phyloP scores from a whole-genome alignment of 139 green algal genomes.

The Closterium sp. region DNA sequence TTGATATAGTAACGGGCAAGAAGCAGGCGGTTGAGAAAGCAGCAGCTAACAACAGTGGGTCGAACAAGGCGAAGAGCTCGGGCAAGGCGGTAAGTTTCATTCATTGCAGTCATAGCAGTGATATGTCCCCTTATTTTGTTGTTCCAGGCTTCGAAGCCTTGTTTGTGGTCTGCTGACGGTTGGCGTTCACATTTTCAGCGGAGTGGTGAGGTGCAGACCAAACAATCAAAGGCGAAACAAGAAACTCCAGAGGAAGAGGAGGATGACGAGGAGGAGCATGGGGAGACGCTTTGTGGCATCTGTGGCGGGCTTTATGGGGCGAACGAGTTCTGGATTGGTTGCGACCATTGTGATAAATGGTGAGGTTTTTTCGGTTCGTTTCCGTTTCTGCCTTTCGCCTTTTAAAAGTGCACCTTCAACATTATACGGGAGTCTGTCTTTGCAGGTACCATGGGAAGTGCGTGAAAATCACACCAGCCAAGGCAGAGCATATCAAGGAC shows the following conservation, averaged over 20 bases:
- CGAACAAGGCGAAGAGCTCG: slow-evolving; percentile 24
- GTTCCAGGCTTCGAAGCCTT: background rate
- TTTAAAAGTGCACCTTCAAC: background rate
- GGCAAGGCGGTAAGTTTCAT: slow-evolving; percentile 23
- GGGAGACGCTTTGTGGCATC: slow-evolving; percentile 47
- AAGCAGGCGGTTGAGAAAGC: slow-evolving; percentile 10
- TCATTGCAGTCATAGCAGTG: background rate
- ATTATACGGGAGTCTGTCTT: background rate
- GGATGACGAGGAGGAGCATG: slow-evolving; percentile 51
- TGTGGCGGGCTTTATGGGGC: slow-evolving; percentile 41
- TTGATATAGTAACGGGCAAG: slow-evolving; percentile 55
- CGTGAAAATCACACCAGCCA: slow-evolving; percentile 53
- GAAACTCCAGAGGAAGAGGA: slow-evolving; percentile 34
- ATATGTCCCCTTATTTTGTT: background rate
- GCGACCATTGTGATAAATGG: slow-evolving; percentile 51
- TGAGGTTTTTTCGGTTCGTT: background rate
- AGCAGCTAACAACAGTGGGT: slow-evolving; percentile 23
- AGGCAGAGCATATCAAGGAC: slow-evolving; percentile 54
- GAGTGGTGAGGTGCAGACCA: background rate
- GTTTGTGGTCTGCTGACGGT: background rate
- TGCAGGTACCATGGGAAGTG: slow-evolving; percentile 53
- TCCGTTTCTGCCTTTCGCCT: background rate
- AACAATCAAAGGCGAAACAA: slow-evolving; percentile 20
- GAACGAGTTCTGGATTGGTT: slow-evolving; percentile 55
- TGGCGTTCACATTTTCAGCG: background rate